Evolutionary conservation across 2,329 filamentous ascomycete species (phyloP).

Genomic region (Neonectria punicea): DNA sequence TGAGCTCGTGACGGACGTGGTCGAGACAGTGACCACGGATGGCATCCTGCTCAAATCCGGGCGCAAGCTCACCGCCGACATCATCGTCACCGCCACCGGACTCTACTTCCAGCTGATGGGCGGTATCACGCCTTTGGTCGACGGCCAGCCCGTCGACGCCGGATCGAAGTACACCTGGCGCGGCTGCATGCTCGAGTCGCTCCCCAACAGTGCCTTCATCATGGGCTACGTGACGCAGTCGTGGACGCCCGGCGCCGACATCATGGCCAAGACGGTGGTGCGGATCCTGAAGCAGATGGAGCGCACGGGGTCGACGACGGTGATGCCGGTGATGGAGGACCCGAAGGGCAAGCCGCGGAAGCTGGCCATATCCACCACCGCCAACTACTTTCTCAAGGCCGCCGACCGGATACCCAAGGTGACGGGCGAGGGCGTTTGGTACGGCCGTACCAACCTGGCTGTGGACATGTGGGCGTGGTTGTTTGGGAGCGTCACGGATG

Average conservation of each 20-base stretch:
- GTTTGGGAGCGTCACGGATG: slow-evolving; percentile 46
- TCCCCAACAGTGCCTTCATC: slow-evolving; percentile 71
- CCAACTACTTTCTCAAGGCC: slow-evolving; percentile 51
- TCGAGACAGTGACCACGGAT: slow-evolving; percentile 60
- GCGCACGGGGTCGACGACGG: slow-evolving; percentile 54
- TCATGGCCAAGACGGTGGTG: slow-evolving; percentile 56
- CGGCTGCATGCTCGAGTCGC: slow-evolving; percentile 71
- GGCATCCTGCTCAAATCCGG: slow-evolving; percentile 61
- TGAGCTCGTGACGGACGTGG: slow-evolving; percentile 62
- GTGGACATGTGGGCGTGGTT: slow-evolving; percentile 45
- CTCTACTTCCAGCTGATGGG: slow-evolving; percentile 69
- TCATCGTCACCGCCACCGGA: slow-evolving; percentile 77
- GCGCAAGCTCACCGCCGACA: slow-evolving; percentile 66
- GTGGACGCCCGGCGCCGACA: slow-evolving; percentile 75
- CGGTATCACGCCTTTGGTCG: slow-evolving; percentile 62
- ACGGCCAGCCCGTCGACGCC: slow-evolving; percentile 61
- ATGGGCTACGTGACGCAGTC: slow-evolving; percentile 73
- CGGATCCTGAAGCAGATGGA: slow-evolving; percentile 65
- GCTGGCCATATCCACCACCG: slow-evolving; percentile 43
- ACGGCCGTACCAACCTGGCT: slow-evolving; percentile 46
- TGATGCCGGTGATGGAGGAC: slow-evolving; percentile 55
- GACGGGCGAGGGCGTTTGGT: slow-evolving; percentile 50
- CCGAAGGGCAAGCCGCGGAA: slow-evolving; percentile 38
- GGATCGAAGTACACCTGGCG: slow-evolving; percentile 69
- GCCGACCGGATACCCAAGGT: slow-evolving; percentile 50